Percentiles rank a stretch among this genome's conserved stretches.
These are phyloP conservation scores for Effrenium voratum DNA, from an alignment of 73 alveolate genomes.

Conservation along the genomic window DNA sequence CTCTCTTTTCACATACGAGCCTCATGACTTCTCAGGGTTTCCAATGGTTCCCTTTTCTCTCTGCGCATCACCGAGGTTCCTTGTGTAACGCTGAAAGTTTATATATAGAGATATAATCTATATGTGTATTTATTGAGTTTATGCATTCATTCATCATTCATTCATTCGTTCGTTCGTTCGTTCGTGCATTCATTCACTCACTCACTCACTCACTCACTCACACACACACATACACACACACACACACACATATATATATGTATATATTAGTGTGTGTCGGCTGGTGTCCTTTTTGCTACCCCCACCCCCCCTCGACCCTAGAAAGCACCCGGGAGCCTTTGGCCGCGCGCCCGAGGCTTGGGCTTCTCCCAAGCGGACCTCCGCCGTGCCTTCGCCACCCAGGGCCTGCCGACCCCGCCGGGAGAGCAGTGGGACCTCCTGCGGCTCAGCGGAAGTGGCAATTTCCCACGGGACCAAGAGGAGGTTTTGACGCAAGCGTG, in stretches of 20 bases:
- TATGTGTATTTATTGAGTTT: no score
- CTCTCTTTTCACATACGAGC: no score
- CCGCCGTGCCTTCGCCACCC: constrained; percentile 66
- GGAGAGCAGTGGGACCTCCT: constrained; percentile 65
- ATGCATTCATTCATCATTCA: no score
- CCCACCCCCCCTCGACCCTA: background rate
- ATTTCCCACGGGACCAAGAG: background rate
- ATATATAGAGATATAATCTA: no score
- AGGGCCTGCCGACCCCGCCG: constrained; percentile 53
- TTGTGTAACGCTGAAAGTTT: no score
- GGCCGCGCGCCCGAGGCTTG: background rate
- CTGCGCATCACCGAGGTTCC: no score
- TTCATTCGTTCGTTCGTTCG: no score
- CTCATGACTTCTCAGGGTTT: no score
- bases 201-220: background rate
- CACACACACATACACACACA: background rate
- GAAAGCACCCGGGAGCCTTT: background rate
- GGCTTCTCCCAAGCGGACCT: constrained; percentile 74
- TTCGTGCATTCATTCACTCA: no score
- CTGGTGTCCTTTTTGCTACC: background rate
- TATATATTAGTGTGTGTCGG: background rate
- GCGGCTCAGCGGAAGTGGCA: no score
- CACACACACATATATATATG: background rate
- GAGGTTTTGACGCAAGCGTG: background rate
- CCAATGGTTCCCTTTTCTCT: no score